Evolutionary conservation across 306 rosid species (phyloP).

Genomic region (Glycine latifolia): DNA sequence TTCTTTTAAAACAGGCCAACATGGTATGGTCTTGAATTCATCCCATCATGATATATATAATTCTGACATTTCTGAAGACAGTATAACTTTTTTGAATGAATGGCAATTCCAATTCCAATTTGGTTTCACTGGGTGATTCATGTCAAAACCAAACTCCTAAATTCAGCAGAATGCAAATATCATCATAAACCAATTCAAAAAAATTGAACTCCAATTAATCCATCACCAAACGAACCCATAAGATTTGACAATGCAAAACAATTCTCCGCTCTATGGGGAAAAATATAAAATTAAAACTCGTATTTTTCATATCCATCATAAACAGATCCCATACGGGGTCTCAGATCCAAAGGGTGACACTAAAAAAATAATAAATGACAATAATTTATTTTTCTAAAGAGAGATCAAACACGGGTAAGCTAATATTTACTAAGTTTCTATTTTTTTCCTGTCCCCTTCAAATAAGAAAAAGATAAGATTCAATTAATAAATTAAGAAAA

Average conservation of each 20-base stretch:
- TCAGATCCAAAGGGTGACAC: conserved; percentile 48
- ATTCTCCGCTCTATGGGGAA: not conserved
- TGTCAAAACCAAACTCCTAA: conserved; percentile 8
- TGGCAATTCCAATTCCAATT: conserved; percentile 10
- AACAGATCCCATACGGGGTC: conserved; percentile 34
- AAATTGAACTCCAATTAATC: conserved; percentile 1
- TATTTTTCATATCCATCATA: conserved; percentile 19
- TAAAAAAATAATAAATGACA: conserved; percentile 3
- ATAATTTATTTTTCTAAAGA: not conserved
- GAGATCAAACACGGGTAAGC: conserved; percentile 38
- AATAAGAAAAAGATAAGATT: conserved; percentile 29
- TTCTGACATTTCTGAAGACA: not conserved
- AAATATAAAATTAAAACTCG: not conserved
- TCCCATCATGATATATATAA: conserved; percentile 1
- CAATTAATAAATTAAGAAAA: conserved; percentile 11
- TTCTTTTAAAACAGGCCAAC: not conserved
- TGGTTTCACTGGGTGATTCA: conserved; percentile 12
- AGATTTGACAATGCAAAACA: conserved; percentile 29
- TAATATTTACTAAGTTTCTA: not conserved
- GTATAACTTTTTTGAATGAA: too few species aligned
- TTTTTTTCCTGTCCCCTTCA: not conserved
- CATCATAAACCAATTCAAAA: conserved; percentile 29
- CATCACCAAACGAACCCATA: conserved; percentile 17
- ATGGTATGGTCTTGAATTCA: not conserved
- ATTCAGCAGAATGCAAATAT: conserved; percentile 19